These are phyloP conservation scores for Mortierella sp. DNA, from an alignment of 371 early-diverging fungal genomes.

Conservation along the genomic window DNA sequence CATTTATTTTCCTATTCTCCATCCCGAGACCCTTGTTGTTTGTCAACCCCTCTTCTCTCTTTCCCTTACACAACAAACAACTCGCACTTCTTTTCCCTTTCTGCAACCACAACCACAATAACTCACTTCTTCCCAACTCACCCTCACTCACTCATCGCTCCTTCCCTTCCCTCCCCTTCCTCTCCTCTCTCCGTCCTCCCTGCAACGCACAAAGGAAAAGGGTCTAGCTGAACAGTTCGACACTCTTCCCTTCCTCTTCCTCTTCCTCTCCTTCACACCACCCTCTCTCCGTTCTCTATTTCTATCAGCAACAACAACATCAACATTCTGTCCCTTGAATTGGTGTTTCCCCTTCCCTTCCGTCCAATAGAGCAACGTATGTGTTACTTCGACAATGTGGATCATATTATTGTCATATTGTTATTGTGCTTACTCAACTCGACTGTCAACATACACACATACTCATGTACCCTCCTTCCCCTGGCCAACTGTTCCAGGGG, in stretches of 20 bases:
- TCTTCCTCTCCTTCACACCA: background rate
- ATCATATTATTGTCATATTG: too few species aligned
- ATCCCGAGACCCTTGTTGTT: constrained; percentile 7
- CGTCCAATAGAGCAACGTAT: background rate
- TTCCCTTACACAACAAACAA: background rate
- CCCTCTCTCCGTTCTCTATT: background rate
- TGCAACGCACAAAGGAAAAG: background rate
- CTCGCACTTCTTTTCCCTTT: background rate
- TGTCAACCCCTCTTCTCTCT: background rate
- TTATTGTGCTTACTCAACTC: background rate
- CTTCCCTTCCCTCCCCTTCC: background rate
- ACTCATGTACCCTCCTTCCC: background rate
- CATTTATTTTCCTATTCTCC: background rate
- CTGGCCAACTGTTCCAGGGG: background rate
- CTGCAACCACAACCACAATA: background rate
- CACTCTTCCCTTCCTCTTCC: background rate
- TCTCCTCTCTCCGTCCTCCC: background rate
- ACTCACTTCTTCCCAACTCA: background rate
- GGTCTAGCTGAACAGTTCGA: background rate
- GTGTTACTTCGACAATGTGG: background rate
- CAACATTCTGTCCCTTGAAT: background rate
- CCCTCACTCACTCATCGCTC: background rate
- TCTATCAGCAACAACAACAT: background rate
- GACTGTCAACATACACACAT: background rate
- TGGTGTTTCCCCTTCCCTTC: background rate